These are phyloP conservation scores for Colletotrichum simmondsii DNA, from an alignment of 2,329 filamentous ascomycete genomes.

Conservation along the genomic window DNA sequence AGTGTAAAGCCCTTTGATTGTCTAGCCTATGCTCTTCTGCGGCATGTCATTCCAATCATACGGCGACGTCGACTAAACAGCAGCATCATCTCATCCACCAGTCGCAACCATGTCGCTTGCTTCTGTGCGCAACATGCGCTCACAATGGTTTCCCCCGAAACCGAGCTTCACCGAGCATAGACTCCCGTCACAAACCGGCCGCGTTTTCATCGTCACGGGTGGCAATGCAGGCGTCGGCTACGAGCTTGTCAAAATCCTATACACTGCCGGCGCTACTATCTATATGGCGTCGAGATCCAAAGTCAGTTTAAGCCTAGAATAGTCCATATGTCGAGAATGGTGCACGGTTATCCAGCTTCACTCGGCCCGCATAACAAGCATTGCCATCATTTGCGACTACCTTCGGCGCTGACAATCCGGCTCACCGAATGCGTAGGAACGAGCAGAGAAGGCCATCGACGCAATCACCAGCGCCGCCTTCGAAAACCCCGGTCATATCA, in stretches of 20 bases:
- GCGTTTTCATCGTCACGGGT: constrained; percentile 60
- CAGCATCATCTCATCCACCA: too few relatives aligned
- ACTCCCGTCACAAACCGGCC: constrained; percentile 39
- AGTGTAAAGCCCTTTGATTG: too few relatives aligned
- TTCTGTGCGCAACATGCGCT: not conserved
- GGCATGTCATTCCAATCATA: too few relatives aligned
- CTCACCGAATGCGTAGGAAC: constrained; percentile 34
- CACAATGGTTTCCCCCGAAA: constrained; percentile 36
- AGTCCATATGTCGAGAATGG: too few relatives aligned
- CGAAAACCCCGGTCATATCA: constrained; percentile 36
- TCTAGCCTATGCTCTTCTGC: too few relatives aligned
- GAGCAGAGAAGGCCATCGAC: constrained; percentile 45
- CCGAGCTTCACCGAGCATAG: constrained; percentile 41
- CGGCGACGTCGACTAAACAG: too few relatives aligned
- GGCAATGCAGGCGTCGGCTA: constrained; percentile 55
- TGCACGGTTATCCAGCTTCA: too few relatives aligned
- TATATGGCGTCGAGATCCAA: constrained; percentile 61
- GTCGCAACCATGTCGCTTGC: not conserved
- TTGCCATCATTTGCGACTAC: too few relatives aligned
- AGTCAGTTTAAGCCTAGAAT: constrained; percentile 23
- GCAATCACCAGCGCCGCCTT: constrained; percentile 37
- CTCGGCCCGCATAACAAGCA: too few relatives aligned
- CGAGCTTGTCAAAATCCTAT: constrained; percentile 63
- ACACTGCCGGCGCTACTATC: constrained; percentile 60
- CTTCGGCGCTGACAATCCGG: not conserved